A percentile compares a stretch with the other conserved stretches of the same genome.
These are phyloP conservation scores for Suhomyces kilbournensis DNA, from an alignment of 805 yeast species.

Conservation along the genomic window DNA sequence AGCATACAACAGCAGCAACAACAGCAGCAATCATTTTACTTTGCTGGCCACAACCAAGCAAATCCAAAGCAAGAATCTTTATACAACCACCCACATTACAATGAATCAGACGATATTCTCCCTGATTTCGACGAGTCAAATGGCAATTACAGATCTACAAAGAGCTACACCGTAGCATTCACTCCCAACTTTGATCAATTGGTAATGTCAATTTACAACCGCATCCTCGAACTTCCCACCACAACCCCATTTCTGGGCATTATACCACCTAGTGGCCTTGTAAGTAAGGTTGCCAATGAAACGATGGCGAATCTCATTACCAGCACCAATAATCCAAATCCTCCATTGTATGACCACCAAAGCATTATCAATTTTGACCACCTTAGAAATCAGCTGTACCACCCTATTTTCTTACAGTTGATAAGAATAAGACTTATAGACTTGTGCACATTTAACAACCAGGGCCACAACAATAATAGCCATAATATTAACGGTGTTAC, in stretches of 20 bases:
- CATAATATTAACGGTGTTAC: not conserved
- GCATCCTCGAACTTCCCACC: slow-evolving; percentile 39
- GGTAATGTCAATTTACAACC: slow-evolving; percentile 31
- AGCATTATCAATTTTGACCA: slow-evolving; percentile 30
- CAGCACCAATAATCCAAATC: slow-evolving; percentile 11
- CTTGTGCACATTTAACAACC: slow-evolving; percentile 28
- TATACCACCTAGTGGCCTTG: slow-evolving; percentile 45
- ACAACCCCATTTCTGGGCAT: slow-evolving; percentile 44
- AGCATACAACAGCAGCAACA: slow-evolving; percentile 8
- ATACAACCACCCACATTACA: slow-evolving; percentile 33
- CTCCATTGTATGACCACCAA: slow-evolving; percentile 32
- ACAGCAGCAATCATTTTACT: slow-evolving; percentile 8
- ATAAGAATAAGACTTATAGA: slow-evolving; percentile 41
- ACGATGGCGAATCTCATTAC: slow-evolving; percentile 28
- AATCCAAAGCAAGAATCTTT: slow-evolving; percentile 11
- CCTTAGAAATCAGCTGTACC: slow-evolving; percentile 28
- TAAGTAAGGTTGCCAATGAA: slow-evolving; percentile 43
- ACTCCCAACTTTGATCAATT: slow-evolving; percentile 36
- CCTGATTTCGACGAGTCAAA: slow-evolving; percentile 38
- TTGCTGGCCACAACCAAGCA: slow-evolving; percentile 8
- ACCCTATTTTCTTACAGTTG: slow-evolving; percentile 40
- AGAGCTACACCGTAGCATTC: slow-evolving; percentile 33
- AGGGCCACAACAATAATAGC: not conserved
- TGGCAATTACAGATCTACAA: slow-evolving; percentile 15
- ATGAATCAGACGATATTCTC: slow-evolving; percentile 41